These are phyloP conservation scores for Globisporangium ultimum DNA, from an alignment of 352 stramenopile species.

Conservation along the genomic window DNA sequence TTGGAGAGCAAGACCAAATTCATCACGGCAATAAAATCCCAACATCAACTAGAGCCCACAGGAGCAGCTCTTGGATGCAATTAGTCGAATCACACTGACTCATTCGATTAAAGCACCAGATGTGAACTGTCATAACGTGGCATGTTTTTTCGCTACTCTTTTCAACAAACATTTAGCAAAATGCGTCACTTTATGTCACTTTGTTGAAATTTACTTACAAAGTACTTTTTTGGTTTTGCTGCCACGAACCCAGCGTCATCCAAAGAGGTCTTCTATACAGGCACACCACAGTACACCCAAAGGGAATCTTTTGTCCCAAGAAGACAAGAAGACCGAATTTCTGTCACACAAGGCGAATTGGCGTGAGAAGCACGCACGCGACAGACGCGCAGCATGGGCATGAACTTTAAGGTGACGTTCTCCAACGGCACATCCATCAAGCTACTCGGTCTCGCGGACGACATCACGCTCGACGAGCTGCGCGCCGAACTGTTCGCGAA, in stretches of 20 bases:
- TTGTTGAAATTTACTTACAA: neutral
- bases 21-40: no score
- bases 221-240: neutral
- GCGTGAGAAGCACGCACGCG: neutral
- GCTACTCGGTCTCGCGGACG: constrained; percentile 54
- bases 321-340: constrained; percentile 8
- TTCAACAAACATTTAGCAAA: neutral
- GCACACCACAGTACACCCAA: neutral
- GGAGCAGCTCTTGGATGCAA: no score
- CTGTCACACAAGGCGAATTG: neutral
- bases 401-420: constrained; percentile 77
- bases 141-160: no score
- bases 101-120: no score
- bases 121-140: no score
- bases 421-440: constrained; percentile 70
- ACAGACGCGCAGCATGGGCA: constrained; percentile 7
- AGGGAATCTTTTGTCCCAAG: neutral
- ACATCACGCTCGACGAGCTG: constrained; percentile 60
- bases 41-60: no score
- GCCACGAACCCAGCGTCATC: constrained; percentile 7
- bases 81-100: no score
- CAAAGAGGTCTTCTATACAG: constrained; percentile 7
- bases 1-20: no score
- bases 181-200: neutral
- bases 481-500: constrained; percentile 51